Evolutionary conservation across 2,329 filamentous ascomycete genomes (phyloP).

Genomic region (Ilyonectria destructans): DNA sequence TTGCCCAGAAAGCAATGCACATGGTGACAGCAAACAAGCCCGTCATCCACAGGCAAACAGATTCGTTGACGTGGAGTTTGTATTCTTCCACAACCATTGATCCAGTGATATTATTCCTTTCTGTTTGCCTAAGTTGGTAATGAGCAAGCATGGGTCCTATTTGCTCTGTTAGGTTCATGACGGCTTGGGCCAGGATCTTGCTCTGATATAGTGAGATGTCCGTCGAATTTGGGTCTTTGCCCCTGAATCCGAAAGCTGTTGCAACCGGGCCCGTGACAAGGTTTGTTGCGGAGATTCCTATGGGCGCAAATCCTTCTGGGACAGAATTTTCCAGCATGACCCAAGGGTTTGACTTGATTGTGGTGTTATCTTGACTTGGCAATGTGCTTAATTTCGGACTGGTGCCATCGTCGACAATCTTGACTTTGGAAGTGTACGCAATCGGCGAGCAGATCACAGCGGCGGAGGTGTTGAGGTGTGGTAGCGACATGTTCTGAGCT

Average conservation of each 20-base stretch:
- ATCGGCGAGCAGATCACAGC: constrained; percentile 2
- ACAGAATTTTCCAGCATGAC: neutral
- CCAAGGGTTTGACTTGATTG: neutral
- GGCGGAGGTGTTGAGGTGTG: neutral
- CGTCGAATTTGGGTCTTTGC: neutral
- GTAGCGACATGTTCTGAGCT: neutral
- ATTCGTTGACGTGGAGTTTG: neutral
- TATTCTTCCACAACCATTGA: neutral
- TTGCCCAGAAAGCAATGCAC: neutral
- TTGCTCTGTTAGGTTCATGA: constrained; percentile 5
- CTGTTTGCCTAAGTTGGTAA: constrained; percentile 4
- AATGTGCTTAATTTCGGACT: neutral
- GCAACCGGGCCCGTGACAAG: neutral
- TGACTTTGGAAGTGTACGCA: constrained; percentile 2
- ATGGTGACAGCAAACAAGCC: neutral
- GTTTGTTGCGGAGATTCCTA: neutral
- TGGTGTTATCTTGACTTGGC: neutral
- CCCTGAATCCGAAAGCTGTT: neutral
- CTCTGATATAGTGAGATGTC: neutral
- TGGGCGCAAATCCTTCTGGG: neutral
- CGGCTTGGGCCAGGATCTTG: neutral
- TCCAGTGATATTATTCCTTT: neutral
- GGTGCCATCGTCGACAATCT: constrained; percentile 11
- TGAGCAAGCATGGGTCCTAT: constrained; percentile 2
- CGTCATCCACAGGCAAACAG: neutral